A percentile compares a stretch with the other conserved stretches of the same genome.
These are phyloP conservation scores for Trichoderma breve DNA, from an alignment of 2,329 filamentous ascomycete genomes.

Conservation along the genomic window DNA sequence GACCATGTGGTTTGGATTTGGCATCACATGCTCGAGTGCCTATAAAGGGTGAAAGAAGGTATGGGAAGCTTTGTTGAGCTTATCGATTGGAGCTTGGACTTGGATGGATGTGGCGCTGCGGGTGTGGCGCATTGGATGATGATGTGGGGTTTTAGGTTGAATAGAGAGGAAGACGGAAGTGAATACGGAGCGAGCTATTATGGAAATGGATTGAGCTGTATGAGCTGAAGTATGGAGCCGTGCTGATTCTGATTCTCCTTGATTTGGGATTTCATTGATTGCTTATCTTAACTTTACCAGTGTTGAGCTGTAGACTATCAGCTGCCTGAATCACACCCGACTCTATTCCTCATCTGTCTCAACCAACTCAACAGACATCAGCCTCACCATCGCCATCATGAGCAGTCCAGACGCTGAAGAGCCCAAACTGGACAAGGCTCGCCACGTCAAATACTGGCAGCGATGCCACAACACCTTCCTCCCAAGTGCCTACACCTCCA, in stretches of 20 bases:
- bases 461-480: slow-evolving; percentile 80
- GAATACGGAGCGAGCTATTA: not conserved
- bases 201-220: not conserved
- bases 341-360: not conserved
- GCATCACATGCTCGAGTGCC: not conserved
- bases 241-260: not conserved
- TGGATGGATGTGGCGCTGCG: slow-evolving; percentile 6
- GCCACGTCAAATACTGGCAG: slow-evolving; percentile 88
- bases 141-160: not conserved
- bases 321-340: not conserved
- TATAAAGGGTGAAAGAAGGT: not conserved
- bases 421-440: slow-evolving; percentile 52
- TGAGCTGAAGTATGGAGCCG: not conserved
- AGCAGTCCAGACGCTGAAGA: not conserved
- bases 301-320: not conserved
- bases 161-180: not conserved
- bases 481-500: slow-evolving; percentile 78
- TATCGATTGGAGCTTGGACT: slow-evolving; percentile 13
- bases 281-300: not conserved
- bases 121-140: not conserved
- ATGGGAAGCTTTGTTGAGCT: not conserved
- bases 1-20: not conserved
- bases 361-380: not conserved
- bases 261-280: not conserved
- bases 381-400: not conserved